A percentile compares a stretch with the other conserved stretches of the same genome.
These are phyloP conservation scores for Pterulicium gracile DNA, from an alignment of 1,284 basidiomycete genomes.

Conservation along the genomic window DNA sequence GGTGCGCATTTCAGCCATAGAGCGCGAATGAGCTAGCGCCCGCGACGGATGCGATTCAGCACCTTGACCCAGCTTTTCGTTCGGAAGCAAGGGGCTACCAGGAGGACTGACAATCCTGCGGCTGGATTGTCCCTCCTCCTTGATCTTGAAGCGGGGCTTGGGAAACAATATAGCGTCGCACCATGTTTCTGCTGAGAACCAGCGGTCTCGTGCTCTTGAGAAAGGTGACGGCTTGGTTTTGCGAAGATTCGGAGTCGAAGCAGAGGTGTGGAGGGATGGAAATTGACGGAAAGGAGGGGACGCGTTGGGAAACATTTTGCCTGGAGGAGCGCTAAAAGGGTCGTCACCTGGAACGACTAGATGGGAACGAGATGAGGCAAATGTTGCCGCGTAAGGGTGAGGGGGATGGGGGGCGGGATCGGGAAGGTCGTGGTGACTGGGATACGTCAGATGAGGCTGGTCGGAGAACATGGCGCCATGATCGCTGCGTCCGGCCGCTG, in stretches of 20 bases:
- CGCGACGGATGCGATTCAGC: slow-evolving; percentile 21
- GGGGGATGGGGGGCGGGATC: not conserved
- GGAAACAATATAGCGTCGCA: slow-evolving; percentile 70
- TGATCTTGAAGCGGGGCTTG: slow-evolving; percentile 52
- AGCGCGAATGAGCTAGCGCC: slow-evolving; percentile 36
- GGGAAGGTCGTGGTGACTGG: not conserved
- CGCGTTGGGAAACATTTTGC: not conserved
- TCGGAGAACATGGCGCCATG: too few species aligned
- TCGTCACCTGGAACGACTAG: too few species aligned
- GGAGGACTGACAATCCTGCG: slow-evolving; percentile 40
- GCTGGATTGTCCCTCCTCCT: slow-evolving; percentile 17
- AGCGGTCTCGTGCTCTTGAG: slow-evolving; percentile 40
- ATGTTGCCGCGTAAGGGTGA: not conserved
- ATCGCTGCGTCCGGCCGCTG: too few species aligned
- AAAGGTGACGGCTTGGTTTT: slow-evolving; percentile 8
- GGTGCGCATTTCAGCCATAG: slow-evolving; percentile 24
- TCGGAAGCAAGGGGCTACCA: slow-evolving; percentile 28
- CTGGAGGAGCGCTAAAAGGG: not conserved
- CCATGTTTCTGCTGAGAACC: slow-evolving; percentile 67
- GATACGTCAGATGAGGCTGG: not conserved
- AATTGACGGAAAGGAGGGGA: not conserved
- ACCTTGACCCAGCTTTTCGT: slow-evolving; percentile 12
- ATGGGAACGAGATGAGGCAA: not conserved
- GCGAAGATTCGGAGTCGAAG: slow-evolving; percentile 51
- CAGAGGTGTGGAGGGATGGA: slow-evolving; percentile 32